A percentile compares a stretch with the other conserved stretches of the same genome.
These are phyloP conservation scores for Xylaria sp. DNA, from an alignment of 2,329 filamentous ascomycete species.

Conservation along the genomic window DNA sequence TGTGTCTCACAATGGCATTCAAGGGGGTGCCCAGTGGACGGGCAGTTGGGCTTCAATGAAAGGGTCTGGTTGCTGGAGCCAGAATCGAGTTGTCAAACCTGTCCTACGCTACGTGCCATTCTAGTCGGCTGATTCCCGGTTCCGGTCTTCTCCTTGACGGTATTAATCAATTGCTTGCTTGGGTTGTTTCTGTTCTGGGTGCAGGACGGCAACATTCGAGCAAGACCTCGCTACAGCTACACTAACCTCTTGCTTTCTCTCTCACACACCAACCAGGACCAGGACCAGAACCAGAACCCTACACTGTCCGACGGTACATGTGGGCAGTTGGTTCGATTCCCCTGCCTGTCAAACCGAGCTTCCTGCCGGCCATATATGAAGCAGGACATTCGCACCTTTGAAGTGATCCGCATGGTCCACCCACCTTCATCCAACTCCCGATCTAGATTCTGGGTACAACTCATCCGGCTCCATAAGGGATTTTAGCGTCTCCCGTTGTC, in stretches of 20 bases:
- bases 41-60: slow-evolving; percentile 20
- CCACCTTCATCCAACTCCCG: neutral
- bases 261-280: slow-evolving; percentile 3
- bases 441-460: neutral
- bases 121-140: slow-evolving; percentile 4
- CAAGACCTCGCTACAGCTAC: slow-evolving; percentile 3
- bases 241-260: neutral
- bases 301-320: slow-evolving; percentile 1
- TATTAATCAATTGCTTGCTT: neutral
- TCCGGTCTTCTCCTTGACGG: slow-evolving; percentile 1
- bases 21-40: slow-evolving; percentile 9
- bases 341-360: neutral
- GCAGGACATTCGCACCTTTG: slow-evolving; percentile 6
- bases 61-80: neutral
- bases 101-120: slow-evolving; percentile 10
- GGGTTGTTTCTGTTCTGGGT: neutral
- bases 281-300: neutral
- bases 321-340: slow-evolving; percentile 1
- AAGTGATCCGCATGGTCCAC: slow-evolving; percentile 1
- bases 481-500: neutral
- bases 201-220: neutral
- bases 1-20: slow-evolving; percentile 11
- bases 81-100: slow-evolving; percentile 10
- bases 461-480: neutral
- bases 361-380: slow-evolving; percentile 9